Evolutionary conservation across 305 asterid species (phyloP).

Genomic region (Fraxinus greggii): DNA sequence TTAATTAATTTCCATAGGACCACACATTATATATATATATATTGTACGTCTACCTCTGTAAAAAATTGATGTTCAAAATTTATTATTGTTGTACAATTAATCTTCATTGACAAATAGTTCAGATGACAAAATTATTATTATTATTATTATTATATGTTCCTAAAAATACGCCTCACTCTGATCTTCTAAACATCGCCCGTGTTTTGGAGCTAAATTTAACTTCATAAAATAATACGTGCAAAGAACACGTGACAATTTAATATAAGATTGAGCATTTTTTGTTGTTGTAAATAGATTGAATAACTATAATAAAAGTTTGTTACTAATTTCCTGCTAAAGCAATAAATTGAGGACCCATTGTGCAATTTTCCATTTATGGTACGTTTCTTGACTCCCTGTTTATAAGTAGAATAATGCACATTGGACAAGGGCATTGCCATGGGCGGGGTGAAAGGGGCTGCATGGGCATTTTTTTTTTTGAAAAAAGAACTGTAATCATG

Average conservation of each 20-base stretch:
- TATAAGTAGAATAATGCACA: neutral
- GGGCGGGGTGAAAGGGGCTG: too few relatives aligned
- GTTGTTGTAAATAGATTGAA: too few relatives aligned
- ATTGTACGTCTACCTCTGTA: neutral
- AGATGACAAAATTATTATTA: neutral
- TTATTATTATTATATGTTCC: neutral
- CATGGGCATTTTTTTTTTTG: too few relatives aligned
- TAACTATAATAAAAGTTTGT: neutral
- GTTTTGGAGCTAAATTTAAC: neutral
- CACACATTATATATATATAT: conserved; percentile 20
- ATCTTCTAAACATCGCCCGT: neutral
- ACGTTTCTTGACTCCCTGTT: conserved; percentile 92
- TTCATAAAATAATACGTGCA: neutral
- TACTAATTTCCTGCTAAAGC: neutral
- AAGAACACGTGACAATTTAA: neutral
- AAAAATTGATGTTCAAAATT: neutral
- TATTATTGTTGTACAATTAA: too few relatives aligned
- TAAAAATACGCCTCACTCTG: neutral
- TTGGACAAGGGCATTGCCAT: too few relatives aligned
- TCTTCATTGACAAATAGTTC: neutral
- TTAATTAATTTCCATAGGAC: conserved; percentile 46
- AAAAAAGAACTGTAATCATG: too few relatives aligned
- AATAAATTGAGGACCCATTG: neutral
- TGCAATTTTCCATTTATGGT: conserved; percentile 41
- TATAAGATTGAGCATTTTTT: too few relatives aligned